phyloP scores from a whole-genome alignment of 768 basidiomycete species.

The Collybia sordida region DNA sequence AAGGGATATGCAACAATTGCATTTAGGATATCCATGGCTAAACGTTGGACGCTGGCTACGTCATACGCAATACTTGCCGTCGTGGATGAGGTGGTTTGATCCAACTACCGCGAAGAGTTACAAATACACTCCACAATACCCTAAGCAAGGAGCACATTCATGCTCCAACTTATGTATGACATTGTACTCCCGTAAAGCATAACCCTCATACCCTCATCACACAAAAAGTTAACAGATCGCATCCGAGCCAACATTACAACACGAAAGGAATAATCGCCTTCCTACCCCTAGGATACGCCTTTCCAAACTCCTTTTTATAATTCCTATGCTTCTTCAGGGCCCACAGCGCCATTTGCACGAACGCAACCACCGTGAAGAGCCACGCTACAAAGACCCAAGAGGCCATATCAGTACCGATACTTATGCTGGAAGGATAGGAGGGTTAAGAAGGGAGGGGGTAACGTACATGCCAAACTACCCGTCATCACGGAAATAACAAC shows the following conservation, averaged over 20 bases:
- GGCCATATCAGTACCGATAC: neutral
- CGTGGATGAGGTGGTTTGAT: too few species aligned
- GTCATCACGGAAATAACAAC: constrained; percentile 72
- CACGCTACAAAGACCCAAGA: constrained; percentile 39
- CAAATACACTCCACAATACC: too few species aligned
- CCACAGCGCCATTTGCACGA: constrained; percentile 79
- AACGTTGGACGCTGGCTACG: too few species aligned
- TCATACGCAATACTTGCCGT: too few species aligned
- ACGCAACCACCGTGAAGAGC: constrained; percentile 63
- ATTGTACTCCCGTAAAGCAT: too few species aligned
- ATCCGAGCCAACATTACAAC: constrained; percentile 34
- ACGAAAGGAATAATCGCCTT: constrained; percentile 83
- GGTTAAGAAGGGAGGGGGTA: constrained; percentile 3
- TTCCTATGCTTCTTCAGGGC: constrained; percentile 85
- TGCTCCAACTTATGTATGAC: too few species aligned
- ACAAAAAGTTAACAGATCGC: neutral
- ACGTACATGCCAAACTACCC: constrained; percentile 69
- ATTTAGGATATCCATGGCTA: too few species aligned
- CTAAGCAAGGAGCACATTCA: too few species aligned
- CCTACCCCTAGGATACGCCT: constrained; percentile 71
- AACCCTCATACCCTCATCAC: too few species aligned
- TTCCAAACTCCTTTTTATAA: constrained; percentile 94
- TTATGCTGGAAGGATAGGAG: constrained; percentile 1
- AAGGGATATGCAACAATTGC: too few species aligned
- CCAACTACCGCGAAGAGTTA: too few species aligned